Percentiles rank a stretch among this genome's conserved stretches.
Evolutionary conservation across 2,329 filamentous ascomycete genomes (phyloP).

Genomic region (Penicillium sp.): DNA sequence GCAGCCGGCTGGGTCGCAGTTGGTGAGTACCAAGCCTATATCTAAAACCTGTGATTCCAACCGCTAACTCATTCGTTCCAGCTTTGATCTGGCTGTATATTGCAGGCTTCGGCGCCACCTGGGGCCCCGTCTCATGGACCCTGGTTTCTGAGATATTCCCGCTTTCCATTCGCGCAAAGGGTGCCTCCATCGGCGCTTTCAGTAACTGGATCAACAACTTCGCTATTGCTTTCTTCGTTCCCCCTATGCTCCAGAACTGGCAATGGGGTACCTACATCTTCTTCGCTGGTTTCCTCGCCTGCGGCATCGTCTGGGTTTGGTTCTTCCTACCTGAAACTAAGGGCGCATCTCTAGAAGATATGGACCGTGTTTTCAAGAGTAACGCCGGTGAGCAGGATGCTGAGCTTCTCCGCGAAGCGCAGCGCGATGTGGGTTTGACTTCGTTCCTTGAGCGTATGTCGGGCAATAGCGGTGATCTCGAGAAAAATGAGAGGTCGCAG

Average conservation of each 20-base stretch:
- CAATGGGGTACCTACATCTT: slow-evolving; percentile 34
- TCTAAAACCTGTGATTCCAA: not conserved
- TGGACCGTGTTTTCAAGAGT: slow-evolving; percentile 44
- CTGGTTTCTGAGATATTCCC: slow-evolving; percentile 33
- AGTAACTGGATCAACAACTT: slow-evolving; percentile 37
- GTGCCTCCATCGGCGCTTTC: slow-evolving; percentile 30
- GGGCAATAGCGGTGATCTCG: slow-evolving; percentile 15
- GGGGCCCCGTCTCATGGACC: slow-evolving; percentile 32
- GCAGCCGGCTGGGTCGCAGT: slow-evolving; percentile 32
- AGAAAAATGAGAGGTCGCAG: slow-evolving; percentile 19
- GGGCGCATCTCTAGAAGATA: slow-evolving; percentile 56
- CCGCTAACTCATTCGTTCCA: not conserved
- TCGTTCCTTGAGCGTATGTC: slow-evolving; percentile 23
- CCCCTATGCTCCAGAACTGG: slow-evolving; percentile 27
- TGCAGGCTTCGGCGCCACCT: slow-evolving; percentile 28
- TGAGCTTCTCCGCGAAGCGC: slow-evolving; percentile 25
- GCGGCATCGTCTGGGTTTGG: slow-evolving; percentile 29
- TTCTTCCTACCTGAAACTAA: slow-evolving; percentile 56
- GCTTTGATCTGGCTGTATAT: slow-evolving; percentile 33
- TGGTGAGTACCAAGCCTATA: slow-evolving; percentile 11
- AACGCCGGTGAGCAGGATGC: slow-evolving; percentile 31
- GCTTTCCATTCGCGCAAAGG: slow-evolving; percentile 31
- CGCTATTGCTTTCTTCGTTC: slow-evolving; percentile 32
- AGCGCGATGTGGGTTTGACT: slow-evolving; percentile 27
- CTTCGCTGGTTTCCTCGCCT: slow-evolving; percentile 28